These are phyloP conservation scores for Dorcoceras hygrometricum DNA, from an alignment of 257 asterid genomes.

Conservation along the genomic window DNA sequence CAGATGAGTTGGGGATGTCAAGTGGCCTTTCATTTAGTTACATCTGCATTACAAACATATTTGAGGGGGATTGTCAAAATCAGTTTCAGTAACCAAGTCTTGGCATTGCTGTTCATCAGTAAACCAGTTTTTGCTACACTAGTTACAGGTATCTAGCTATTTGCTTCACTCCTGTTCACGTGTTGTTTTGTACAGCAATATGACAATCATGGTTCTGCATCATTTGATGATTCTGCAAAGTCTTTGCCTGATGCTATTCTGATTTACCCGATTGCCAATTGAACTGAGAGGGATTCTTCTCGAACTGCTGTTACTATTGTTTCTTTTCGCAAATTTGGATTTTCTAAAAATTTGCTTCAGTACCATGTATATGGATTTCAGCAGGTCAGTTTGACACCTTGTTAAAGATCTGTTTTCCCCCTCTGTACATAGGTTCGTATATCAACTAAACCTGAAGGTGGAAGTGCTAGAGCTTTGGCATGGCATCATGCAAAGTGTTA, in stretches of 20 bases:
- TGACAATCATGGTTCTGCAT: not conserved
- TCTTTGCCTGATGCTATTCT: not conserved
- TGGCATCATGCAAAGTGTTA: constrained; percentile 97
- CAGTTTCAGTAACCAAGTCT: not conserved
- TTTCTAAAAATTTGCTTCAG: not conserved
- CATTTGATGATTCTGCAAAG: not conserved
- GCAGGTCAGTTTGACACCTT: constrained; percentile 15
- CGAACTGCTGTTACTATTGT: not conserved
- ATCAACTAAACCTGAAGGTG: constrained; percentile 82
- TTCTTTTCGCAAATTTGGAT: constrained; percentile 10
- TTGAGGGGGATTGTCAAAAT: not conserved
- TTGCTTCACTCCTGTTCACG: not conserved
- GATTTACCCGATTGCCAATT: constrained; percentile 3
- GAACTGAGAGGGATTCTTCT: not conserved
- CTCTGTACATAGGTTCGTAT: constrained; percentile 55
- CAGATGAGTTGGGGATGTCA: not conserved
- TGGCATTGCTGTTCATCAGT: not conserved
- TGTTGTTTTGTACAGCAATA: not conserved
- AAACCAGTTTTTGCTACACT: not conserved
- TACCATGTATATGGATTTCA: not conserved
- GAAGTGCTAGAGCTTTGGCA: constrained; percentile 59
- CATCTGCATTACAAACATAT: not conserved
- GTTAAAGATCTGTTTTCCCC: constrained; percentile 18
- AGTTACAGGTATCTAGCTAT: not conserved
- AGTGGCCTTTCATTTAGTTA: not conserved